These are phyloP conservation scores for Colletotrichum chlorophyti DNA, from an alignment of 2,329 filamentous ascomycete genomes.

Conservation along the genomic window DNA sequence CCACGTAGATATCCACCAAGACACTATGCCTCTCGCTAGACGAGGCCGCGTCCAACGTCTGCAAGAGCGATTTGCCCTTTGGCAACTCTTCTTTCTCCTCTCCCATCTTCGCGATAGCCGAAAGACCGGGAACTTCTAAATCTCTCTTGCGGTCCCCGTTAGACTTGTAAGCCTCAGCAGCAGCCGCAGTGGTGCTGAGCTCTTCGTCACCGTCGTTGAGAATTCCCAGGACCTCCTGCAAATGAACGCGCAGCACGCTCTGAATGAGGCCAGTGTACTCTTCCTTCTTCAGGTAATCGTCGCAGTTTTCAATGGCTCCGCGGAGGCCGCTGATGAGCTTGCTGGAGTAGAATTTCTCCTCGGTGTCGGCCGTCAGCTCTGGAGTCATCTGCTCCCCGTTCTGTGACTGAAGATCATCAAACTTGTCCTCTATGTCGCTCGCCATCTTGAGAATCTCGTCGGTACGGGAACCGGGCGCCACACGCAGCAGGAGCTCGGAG, in stretches of 20 bases:
- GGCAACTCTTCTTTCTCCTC: neutral
- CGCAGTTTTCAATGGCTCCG: slow-evolving; percentile 22
- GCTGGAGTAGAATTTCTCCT: slow-evolving; percentile 17
- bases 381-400: neutral
- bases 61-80: slow-evolving; percentile 15
- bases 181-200: neutral
- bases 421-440: slow-evolving; percentile 35
- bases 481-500: neutral
- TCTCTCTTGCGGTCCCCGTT: neutral
- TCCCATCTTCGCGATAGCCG: neutral
- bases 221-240: slow-evolving; percentile 54
- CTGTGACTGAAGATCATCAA: slow-evolving; percentile 30
- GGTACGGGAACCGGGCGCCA: slow-evolving; percentile 25
- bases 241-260: slow-evolving; percentile 54
- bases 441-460: slow-evolving; percentile 30
- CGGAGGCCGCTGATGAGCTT: slow-evolving; percentile 13
- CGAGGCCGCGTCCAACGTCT: slow-evolving; percentile 14
- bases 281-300: slow-evolving; percentile 32
- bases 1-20: slow-evolving; percentile 15
- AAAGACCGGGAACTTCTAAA: neutral
- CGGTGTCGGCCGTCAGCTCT: neutral
- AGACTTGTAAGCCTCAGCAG: neutral
- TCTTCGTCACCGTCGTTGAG: slow-evolving; percentile 44
- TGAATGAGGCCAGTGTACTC: slow-evolving; percentile 43
- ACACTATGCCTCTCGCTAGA: slow-evolving; percentile 15